These are phyloP conservation scores for Ogataea naganishii DNA, from an alignment of 805 yeast species.

Conservation along the genomic window DNA sequence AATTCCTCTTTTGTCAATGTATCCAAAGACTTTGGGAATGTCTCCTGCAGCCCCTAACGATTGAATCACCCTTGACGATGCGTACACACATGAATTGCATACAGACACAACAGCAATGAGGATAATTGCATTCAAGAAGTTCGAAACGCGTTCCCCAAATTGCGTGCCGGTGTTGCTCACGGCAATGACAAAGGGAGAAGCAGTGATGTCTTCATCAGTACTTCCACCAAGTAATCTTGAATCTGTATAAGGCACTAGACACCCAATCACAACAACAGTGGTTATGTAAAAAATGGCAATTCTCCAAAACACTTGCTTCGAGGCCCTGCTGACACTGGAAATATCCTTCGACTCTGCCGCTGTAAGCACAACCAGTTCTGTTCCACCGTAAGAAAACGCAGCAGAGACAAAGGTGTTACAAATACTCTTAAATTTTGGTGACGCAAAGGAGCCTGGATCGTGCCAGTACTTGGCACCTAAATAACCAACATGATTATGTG, in stretches of 20 bases:
- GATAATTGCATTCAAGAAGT: slow-evolving; percentile 52
- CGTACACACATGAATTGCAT: slow-evolving; percentile 66
- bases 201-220: slow-evolving; percentile 44
- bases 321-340: slow-evolving; percentile 62
- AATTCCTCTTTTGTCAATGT: slow-evolving; percentile 60
- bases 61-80: slow-evolving; percentile 57
- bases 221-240: slow-evolving; percentile 39
- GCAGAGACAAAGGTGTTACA: slow-evolving; percentile 42
- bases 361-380: slow-evolving; percentile 56
- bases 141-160: slow-evolving; percentile 47
- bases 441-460: slow-evolving; percentile 46
- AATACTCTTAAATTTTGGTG: slow-evolving; percentile 42
- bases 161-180: slow-evolving; percentile 52
- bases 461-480: slow-evolving; percentile 44
- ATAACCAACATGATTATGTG: slow-evolving; percentile 29
- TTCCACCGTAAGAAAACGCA: slow-evolving; percentile 43
- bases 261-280: slow-evolving; percentile 55
- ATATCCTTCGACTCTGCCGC: slow-evolving; percentile 70
- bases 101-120: slow-evolving; percentile 61
- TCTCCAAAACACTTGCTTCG: slow-evolving; percentile 61
- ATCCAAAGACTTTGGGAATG: slow-evolving; percentile 49
- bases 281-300: slow-evolving; percentile 54
- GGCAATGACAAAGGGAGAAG: slow-evolving; percentile 77
- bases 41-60: slow-evolving; percentile 57
- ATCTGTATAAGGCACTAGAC: slow-evolving; percentile 57